A percentile compares a stretch with the other conserved stretches of the same genome.
Conservation (phyloP, 805 yeast genomes). For the Komagataella phaffii region DNA sequence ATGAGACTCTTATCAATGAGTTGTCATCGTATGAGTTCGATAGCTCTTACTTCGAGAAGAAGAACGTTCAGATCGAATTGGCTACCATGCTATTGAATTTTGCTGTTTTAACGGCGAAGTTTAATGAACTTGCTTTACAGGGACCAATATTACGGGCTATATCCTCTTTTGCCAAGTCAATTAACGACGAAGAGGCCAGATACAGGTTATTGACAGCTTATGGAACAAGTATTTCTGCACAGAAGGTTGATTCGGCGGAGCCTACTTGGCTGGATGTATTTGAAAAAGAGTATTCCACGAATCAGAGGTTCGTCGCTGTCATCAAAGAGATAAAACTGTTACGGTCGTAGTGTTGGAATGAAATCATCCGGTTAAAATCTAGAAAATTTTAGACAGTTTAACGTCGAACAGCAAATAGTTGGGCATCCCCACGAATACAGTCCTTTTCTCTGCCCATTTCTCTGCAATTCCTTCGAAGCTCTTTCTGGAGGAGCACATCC, state of each 20-base stretch:
- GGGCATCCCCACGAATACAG: too few relatives aligned
- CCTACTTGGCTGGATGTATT: background rate
- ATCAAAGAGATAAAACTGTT: background rate
- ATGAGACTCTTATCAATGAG: constrained; percentile 24
- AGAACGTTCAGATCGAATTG: constrained; percentile 21
- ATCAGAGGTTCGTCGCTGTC: background rate
- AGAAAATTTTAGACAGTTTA: background rate
- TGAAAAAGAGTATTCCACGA: background rate
- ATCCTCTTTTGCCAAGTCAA: constrained; percentile 5
- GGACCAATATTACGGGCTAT: background rate
- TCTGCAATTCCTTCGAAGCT: too few relatives aligned
- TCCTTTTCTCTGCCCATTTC: too few relatives aligned
- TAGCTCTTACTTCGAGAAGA: constrained; percentile 11
- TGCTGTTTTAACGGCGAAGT: constrained; percentile 13
- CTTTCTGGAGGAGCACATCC: too few relatives aligned
- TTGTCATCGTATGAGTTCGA: constrained; percentile 16
- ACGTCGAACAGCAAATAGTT: background rate
- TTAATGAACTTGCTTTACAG: background rate
- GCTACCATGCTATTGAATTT: constrained; percentile 40
- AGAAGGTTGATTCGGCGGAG: background rate
- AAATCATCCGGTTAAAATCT: background rate
- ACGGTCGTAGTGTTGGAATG: background rate
- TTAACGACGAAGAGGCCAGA: constrained; percentile 38
- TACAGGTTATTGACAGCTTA: constrained; percentile 50
- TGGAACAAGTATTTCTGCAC: constrained; percentile 29